A percentile compares a stretch with the other conserved stretches of the same genome.
These are phyloP conservation scores for Pichia rugopelliculosa DNA, from an alignment of 805 yeast species.

Conservation along the genomic window DNA sequence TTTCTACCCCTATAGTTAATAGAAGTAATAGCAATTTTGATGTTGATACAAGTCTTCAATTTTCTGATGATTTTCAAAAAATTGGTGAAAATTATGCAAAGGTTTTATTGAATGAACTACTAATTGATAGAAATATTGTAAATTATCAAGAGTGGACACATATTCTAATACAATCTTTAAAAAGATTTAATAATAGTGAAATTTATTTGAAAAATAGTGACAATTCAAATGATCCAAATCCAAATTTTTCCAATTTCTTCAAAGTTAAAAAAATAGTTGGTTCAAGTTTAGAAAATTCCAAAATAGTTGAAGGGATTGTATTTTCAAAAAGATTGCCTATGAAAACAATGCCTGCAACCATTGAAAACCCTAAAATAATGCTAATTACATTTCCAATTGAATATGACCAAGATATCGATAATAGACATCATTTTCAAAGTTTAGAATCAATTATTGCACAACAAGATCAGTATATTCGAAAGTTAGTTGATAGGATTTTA, in stretches of 20 bases:
- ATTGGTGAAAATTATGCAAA: slow-evolving; percentile 39
- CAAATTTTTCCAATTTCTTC: slow-evolving; percentile 83
- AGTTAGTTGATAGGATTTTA: slow-evolving; percentile 69
- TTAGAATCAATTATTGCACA: slow-evolving; percentile 66
- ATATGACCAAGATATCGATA: slow-evolving; percentile 49
- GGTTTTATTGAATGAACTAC: slow-evolving; percentile 49
- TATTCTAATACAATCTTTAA: slow-evolving; percentile 43
- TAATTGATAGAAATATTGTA: slow-evolving; percentile 52
- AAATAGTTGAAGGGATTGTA: slow-evolving; percentile 66
- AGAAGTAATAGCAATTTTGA: slow-evolving; percentile 2
- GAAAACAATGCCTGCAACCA: slow-evolving; percentile 61
- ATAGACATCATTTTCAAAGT: slow-evolving; percentile 15
- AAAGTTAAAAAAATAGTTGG: slow-evolving; percentile 83
- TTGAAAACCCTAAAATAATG: slow-evolving; percentile 67
- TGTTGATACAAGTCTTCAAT: slow-evolving; percentile 19
- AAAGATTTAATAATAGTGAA: slow-evolving; percentile 50
- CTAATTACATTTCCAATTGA: slow-evolving; percentile 86
- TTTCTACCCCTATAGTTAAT: neutral
- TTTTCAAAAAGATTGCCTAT: slow-evolving; percentile 80
- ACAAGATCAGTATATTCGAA: slow-evolving; percentile 76
- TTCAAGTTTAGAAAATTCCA: slow-evolving; percentile 53
- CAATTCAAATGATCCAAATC: slow-evolving; percentile 55
- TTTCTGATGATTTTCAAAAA: slow-evolving; percentile 27
- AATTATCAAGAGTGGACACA: slow-evolving; percentile 52
- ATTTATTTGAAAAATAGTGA: slow-evolving; percentile 40